Percentiles rank a stretch among this genome's conserved stretches.
phyloP scores from a whole-genome alignment of 1,139 yeast species.

The Pichia sp. region DNA sequence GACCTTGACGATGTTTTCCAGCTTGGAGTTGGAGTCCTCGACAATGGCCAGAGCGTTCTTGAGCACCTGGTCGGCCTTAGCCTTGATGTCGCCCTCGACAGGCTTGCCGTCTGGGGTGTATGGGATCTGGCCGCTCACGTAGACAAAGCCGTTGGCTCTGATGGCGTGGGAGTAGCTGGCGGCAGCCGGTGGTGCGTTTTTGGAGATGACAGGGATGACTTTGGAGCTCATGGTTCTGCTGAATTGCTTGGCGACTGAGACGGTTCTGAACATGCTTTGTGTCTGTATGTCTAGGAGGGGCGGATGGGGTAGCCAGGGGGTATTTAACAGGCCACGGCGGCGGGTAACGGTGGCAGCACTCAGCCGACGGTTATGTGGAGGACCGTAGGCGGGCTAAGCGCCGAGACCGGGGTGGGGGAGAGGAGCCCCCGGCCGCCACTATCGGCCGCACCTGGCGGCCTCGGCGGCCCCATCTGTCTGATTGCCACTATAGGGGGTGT shows the following conservation, averaged over 20 bases:
- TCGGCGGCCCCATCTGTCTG: background rate
- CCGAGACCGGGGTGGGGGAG: background rate
- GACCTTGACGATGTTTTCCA: constrained; percentile 79
- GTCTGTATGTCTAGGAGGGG: background rate
- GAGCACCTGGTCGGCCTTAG: constrained; percentile 80
- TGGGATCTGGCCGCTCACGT: constrained; percentile 95
- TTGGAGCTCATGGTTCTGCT: constrained; percentile 28
- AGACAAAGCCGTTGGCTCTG: constrained; percentile 79
- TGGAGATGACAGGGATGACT: constrained; percentile 54
- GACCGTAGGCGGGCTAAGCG: background rate
- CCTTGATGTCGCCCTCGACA: constrained; percentile 70
- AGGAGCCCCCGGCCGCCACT: background rate
- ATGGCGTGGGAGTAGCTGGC: constrained; percentile 94
- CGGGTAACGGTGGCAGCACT: background rate
- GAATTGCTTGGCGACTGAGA: constrained; percentile 4
- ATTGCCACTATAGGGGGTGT: background rate
- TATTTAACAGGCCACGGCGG: no score
- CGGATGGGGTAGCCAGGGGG: background rate
- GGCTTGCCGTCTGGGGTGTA: constrained; percentile 79
- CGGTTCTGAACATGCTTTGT: background rate
- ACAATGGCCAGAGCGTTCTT: constrained; percentile 71
- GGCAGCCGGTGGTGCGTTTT: constrained; percentile 90
- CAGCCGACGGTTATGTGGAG: background rate
- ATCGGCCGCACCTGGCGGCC: background rate
- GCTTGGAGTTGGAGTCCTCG: constrained; percentile 76